phyloP scores from a whole-genome alignment of 2,329 filamentous ascomycete species.

The Dothideomycetes sp. region DNA sequence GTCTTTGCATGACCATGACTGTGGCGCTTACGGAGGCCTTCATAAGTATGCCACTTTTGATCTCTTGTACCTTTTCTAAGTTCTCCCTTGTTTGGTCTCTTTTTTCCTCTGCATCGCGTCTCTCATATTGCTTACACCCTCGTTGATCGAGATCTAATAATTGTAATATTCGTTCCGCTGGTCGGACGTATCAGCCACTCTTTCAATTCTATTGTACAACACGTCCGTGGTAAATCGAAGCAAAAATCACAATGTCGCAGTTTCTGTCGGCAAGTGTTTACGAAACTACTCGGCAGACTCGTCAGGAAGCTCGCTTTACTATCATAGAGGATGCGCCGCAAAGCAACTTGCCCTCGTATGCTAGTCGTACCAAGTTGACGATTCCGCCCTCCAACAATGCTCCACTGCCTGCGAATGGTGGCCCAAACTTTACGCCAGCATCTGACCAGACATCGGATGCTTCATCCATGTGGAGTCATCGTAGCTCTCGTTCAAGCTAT shows the following conservation, averaged over 20 bases:
- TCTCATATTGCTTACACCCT: conserved; percentile 16
- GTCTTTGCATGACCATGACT: background rate
- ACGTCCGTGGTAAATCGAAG: conserved; percentile 3
- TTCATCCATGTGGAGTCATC: conserved; percentile 44
- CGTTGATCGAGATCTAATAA: conserved; percentile 33
- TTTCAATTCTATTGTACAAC: conserved; percentile 8
- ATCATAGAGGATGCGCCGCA: conserved; percentile 47
- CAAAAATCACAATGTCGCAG: conserved; percentile 30
- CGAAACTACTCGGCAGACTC: conserved; percentile 47
- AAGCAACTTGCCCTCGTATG: conserved; percentile 18
- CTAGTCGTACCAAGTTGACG: conserved; percentile 22
- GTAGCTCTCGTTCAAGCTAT: conserved; percentile 61
- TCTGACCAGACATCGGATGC: conserved; percentile 32
- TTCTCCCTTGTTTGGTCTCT: background rate
- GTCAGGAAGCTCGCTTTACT: conserved; percentile 50
- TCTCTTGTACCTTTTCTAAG: conserved; percentile 9
- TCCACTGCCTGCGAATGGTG: conserved; percentile 60
- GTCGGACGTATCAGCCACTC: conserved; percentile 21
- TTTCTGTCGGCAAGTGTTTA: conserved; percentile 40
- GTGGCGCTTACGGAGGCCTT: background rate
- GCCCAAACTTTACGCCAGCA: conserved; percentile 35
- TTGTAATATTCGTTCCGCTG: conserved; percentile 28
- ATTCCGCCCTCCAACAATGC: conserved; percentile 35
- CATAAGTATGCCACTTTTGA: background rate
- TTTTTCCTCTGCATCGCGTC: background rate